Evolutionary conservation across 257 asterid species (phyloP).

Genomic region (Capsicum chinense): DNA sequence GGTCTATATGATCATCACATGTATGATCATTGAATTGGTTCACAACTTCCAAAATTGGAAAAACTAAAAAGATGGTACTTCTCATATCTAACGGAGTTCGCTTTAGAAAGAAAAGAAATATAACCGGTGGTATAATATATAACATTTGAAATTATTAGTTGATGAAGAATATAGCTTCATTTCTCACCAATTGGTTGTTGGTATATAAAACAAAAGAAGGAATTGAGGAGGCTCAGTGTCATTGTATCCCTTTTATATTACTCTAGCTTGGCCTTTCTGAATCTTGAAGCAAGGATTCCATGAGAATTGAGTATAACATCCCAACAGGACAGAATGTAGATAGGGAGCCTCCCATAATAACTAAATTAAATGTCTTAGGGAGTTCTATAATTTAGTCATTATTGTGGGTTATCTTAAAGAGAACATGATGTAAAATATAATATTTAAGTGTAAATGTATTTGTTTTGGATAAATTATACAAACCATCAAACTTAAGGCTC

Average conservation of each 20-base stretch:
- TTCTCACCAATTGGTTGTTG: neutral
- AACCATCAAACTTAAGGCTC: too few relatives aligned
- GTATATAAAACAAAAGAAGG: neutral
- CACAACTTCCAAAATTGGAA: neutral
- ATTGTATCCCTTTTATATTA: neutral
- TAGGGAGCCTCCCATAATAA: neutral
- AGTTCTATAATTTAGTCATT: too few relatives aligned
- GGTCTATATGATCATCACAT: neutral
- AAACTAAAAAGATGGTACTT: neutral
- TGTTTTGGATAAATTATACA: too few relatives aligned
- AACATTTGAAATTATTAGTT: neutral
- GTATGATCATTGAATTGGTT: neutral
- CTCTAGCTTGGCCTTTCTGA: neutral
- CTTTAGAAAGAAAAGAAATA: neutral
- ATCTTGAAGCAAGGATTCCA: conserved; percentile 25
- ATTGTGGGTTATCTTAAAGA: too few relatives aligned
- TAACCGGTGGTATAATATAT: neutral
- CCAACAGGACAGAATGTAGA: neutral
- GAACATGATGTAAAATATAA: too few relatives aligned
- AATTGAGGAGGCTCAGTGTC: neutral
- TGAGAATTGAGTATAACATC: neutral
- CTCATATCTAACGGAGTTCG: neutral
- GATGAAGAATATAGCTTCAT: neutral
- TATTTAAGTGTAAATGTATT: too few relatives aligned
- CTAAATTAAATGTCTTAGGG: neutral